Conservation (phyloP, 352 stramenopile species). For the Aphanomyces stellatus region DNA sequence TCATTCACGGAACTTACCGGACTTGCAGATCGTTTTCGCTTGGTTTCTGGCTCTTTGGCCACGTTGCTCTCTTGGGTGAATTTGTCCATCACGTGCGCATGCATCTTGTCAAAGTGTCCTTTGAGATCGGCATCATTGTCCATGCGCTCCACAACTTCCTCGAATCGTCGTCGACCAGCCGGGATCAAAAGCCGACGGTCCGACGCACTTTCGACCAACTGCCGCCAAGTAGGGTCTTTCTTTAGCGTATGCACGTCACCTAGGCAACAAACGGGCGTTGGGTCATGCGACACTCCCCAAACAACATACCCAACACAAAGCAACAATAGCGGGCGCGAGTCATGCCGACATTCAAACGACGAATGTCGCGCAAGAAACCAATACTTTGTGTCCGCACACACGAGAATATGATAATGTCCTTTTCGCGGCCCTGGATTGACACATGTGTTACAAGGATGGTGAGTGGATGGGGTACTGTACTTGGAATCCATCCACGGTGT, state of each 20-base stretch:
- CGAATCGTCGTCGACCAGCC: slow-evolving; percentile 35
- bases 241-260: slow-evolving; percentile 54
- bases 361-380: slow-evolving; percentile 85
- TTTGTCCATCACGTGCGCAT: slow-evolving; percentile 22
- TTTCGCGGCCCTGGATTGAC: slow-evolving; percentile 85
- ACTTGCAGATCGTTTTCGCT: slow-evolving; percentile 24
- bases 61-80: background rate
- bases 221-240: slow-evolving; percentile 69
- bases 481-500: slow-evolving; percentile 98
- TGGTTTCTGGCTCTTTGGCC: background rate
- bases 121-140: slow-evolving; percentile 38
- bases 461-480: background rate
- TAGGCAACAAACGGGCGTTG: no score
- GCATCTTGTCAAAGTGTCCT: slow-evolving; percentile 59
- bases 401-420: slow-evolving; percentile 98
- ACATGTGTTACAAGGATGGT: background rate
- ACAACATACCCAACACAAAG: slow-evolving; percentile 62
- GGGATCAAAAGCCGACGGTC: slow-evolving; percentile 59
- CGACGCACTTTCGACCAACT: slow-evolving; percentile 59
- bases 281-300: no score
- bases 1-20: background rate
- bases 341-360: slow-evolving; percentile 86
- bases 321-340: slow-evolving; percentile 83
- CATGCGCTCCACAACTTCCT: slow-evolving; percentile 31
- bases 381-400: slow-evolving; percentile 87